Conservation (phyloP, 257 asterid genomes). For the Striga asiatica region DNA sequence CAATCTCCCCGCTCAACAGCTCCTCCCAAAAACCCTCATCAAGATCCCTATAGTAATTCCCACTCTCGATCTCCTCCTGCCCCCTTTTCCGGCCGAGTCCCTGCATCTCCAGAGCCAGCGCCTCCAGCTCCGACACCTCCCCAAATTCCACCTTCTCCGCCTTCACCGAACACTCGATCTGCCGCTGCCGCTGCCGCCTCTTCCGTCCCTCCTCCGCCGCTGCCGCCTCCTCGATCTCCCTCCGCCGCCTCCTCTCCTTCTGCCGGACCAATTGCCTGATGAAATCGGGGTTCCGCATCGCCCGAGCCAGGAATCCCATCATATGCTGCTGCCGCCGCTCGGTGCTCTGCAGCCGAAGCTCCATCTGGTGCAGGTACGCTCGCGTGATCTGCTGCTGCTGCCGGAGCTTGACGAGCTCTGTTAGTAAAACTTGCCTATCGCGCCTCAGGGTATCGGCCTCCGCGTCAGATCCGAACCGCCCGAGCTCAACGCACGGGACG, state of each 20-base stretch:
- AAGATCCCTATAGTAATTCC: conserved; percentile 21
- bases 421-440: conserved; percentile 41
- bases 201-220: conserved; percentile 25
- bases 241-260: conserved; percentile 40
- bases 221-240: conserved; percentile 43
- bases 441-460: conserved; percentile 47
- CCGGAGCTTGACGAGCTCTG: conserved; percentile 56
- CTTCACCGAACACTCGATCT: conserved; percentile 24
- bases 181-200: conserved; percentile 2
- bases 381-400: conserved; percentile 53
- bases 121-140: conserved; percentile 62
- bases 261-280: conserved; percentile 44
- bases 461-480: conserved; percentile 38
- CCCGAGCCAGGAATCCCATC: conserved; percentile 81
- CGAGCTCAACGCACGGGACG: conserved; percentile 48
- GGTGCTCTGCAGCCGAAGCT: conserved; percentile 46
- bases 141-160: conserved; percentile 37
- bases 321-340: conserved; percentile 72
- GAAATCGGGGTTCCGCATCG: conserved; percentile 77
- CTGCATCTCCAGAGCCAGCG: conserved; percentile 76
- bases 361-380: conserved; percentile 51
- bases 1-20: conserved; percentile 44
- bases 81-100: conserved; percentile 43
- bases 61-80: not conserved
- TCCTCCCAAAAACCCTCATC: conserved; percentile 85